phyloP scores from a whole-genome alignment of 176 grass and related monocot species.

The Triticum dicoccoides region DNA sequence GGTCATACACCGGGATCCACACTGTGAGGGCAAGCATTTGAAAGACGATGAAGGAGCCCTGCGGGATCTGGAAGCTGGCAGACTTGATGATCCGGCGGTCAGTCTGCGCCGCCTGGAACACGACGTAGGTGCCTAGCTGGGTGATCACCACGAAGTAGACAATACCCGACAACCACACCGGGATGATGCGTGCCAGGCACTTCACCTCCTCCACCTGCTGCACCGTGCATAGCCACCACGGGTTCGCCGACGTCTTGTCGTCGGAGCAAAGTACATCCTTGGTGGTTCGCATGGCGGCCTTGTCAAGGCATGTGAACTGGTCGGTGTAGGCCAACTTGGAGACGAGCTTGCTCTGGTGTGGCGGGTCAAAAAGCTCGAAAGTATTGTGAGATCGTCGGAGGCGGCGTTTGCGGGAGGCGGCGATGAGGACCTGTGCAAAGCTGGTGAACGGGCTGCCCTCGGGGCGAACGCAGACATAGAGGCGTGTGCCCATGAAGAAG shows the following conservation, averaged over 20 bases:
- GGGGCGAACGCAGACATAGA: constrained; percentile 19
- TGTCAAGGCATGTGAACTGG: constrained; percentile 61
- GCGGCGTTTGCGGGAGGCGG: constrained; percentile 45
- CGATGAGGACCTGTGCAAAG: constrained; percentile 40
- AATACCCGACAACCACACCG: constrained; percentile 55
- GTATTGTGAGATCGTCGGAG: neutral
- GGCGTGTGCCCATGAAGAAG: constrained; percentile 43
- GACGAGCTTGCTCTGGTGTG: constrained; percentile 35
- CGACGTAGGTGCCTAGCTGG: constrained; percentile 55
- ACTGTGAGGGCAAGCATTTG: constrained; percentile 42
- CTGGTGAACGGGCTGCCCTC: constrained; percentile 48
- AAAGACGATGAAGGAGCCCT: constrained; percentile 52
- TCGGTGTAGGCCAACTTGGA: neutral
- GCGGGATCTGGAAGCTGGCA: constrained; percentile 10
- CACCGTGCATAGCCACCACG: constrained; percentile 35
- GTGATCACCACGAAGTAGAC: constrained; percentile 47
- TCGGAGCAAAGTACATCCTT: constrained; percentile 19
- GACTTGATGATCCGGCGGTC: constrained; percentile 39
- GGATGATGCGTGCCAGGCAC: constrained; percentile 36
- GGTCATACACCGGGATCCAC: constrained; percentile 52
- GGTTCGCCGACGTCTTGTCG: neutral
- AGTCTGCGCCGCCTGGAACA: constrained; percentile 63
- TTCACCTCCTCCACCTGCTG: constrained; percentile 70
- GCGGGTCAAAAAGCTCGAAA: constrained; percentile 47
- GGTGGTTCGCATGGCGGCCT: constrained; percentile 24